These are phyloP conservation scores for Tuber umbilicatum DNA, from an alignment of 495 filamentous ascomycete species.

Conservation along the genomic window DNA sequence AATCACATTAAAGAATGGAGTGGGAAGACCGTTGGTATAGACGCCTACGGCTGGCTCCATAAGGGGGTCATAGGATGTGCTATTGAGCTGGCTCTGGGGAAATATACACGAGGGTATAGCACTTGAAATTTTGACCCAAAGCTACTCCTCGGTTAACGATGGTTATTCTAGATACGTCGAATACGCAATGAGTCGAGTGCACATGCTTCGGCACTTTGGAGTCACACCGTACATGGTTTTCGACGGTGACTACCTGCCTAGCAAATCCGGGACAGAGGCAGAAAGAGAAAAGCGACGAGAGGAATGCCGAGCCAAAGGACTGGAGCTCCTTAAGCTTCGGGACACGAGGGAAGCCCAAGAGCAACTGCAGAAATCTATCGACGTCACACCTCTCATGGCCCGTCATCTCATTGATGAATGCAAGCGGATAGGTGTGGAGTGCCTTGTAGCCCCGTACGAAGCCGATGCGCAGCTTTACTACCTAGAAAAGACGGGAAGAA, in stretches of 20 bases:
- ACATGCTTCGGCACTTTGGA: conserved; percentile 87
- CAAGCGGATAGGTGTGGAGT: conserved; percentile 69
- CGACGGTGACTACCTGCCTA: conserved; percentile 90
- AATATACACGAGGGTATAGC: conserved; percentile 74
- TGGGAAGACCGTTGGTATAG: conserved; percentile 83
- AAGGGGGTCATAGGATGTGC: conserved; percentile 86
- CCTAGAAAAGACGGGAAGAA: conserved; percentile 73
- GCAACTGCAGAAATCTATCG: conserved; percentile 90
- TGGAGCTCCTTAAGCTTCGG: conserved; percentile 73
- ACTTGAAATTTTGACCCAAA: conserved; percentile 10
- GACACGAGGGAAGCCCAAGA: conserved; percentile 71
- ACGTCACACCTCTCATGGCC: conserved; percentile 95
- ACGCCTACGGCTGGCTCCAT: conserved; percentile 98
- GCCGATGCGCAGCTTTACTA: conserved; percentile 95
- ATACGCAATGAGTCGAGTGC: conserved; percentile 81
- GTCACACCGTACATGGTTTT: conserved; percentile 90
- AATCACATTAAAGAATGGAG: conserved; percentile 77
- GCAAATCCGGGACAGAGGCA: conserved; percentile 85
- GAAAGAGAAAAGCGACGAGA: conserved; percentile 51
- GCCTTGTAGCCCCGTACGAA: conserved; percentile 95
- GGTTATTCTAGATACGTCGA: conserved; percentile 65
- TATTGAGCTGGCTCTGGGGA: conserved; percentile 80
- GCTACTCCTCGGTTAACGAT: conserved; percentile 23
- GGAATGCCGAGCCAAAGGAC: conserved; percentile 62
- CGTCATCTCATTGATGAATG: conserved; percentile 84